Conservation (phyloP, 2,329 filamentous ascomycete species). For the Talaromyces sp. region DNA sequence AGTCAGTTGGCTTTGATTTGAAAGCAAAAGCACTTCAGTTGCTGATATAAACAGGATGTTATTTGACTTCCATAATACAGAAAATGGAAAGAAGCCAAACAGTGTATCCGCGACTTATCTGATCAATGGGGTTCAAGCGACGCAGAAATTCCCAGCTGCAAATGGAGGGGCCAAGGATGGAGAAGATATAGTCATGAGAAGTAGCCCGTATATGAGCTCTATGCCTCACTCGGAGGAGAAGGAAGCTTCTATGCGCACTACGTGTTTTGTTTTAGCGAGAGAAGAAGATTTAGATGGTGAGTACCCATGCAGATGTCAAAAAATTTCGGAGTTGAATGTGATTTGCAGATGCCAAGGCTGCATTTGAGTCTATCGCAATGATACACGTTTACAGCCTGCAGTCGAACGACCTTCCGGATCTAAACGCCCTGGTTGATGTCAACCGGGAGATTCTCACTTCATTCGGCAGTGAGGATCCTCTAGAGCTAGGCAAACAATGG, state of each 20-base stretch:
- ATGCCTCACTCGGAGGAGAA: constrained; percentile 53
- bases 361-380: constrained; percentile 70
- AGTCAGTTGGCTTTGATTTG: constrained; percentile 67
- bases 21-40: background rate
- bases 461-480: constrained; percentile 56
- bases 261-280: constrained; percentile 63
- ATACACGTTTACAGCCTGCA: constrained; percentile 87
- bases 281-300: constrained; percentile 71
- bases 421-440: constrained; percentile 69
- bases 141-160: constrained; percentile 29
- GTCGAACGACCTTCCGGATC: constrained; percentile 65
- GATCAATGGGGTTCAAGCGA: constrained; percentile 65
- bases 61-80: constrained; percentile 75
- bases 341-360: constrained; percentile 58
- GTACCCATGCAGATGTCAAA: background rate
- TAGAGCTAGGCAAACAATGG: constrained; percentile 60
- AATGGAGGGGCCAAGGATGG: constrained; percentile 51
- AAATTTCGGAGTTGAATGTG: background rate
- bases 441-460: constrained; percentile 60
- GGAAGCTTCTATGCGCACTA: constrained; percentile 51
- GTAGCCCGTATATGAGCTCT: constrained; percentile 66
- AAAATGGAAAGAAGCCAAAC: constrained; percentile 70
- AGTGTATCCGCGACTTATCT: constrained; percentile 92
- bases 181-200: constrained; percentile 62
- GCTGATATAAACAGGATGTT: constrained; percentile 62